Evolutionary conservation across 495 filamentous ascomycete genomes (phyloP), one percentile per base, ranked within the genome.

Genomic region (Neurospora sp.): DNA sequence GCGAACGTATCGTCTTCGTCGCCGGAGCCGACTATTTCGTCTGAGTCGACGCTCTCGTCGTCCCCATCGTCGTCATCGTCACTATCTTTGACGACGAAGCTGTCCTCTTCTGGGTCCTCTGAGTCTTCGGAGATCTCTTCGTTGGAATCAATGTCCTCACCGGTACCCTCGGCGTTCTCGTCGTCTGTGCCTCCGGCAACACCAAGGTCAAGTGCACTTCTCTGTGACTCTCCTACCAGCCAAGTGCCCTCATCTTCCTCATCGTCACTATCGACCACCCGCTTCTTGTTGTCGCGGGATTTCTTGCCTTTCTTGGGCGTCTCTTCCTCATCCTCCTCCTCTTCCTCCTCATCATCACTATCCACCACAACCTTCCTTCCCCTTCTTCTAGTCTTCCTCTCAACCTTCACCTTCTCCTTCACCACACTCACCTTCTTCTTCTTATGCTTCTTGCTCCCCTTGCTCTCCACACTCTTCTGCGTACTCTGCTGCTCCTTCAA

Each of bases 81-180:
- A 13, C 81, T 84, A 69, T 86, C 84, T 24, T 85, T 77, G 19
- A 84, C 82, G 45, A 86, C 76, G 72, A 86, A 86, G 71, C 84
- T 85, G 72, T 80, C 78, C 28, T 79, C 82, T 48, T 86, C 87
- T 21, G 83, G 85, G 31, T 86, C 84, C 24, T 85, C 83, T 0
- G 84, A 86, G 74, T 91, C 92, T 28, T 91, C 89, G 6, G 91
- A 91, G 54, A 66, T 66, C 54, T 66, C 54, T 9, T 66, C 54
- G 28, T 66, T 34, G 54, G 54, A 31, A 38, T 84, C 85, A 37
- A 97, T 83, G 81, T 89, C 92, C 71, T 95, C 91, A 21, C 93
- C 94, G 28, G 91, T 92, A 37, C 93, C 93, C 76, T 97, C 94
- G 21, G 91, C 88, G 82, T 97, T 85, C 77, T 97, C 94, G 76